These are phyloP conservation scores for Pythium rishiriense DNA, from an alignment of 352 stramenopile genomes.

Conservation along the genomic window DNA sequence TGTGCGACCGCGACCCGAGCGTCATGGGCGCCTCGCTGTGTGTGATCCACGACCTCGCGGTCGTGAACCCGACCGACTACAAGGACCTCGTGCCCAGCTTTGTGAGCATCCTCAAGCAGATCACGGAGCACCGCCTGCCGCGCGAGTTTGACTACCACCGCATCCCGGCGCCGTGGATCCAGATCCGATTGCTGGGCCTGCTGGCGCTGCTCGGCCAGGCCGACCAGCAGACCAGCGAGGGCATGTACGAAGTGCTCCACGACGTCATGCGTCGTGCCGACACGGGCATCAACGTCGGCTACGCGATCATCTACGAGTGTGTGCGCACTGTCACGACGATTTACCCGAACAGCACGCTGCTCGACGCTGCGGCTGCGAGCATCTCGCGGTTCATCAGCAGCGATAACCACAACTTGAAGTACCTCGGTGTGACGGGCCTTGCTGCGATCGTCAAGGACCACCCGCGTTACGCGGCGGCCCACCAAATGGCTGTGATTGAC, in stretches of 20 bases:
- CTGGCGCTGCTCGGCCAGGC: conserved; percentile 95
- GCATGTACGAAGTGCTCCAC: conserved; percentile 99
- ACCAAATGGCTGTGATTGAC: conserved; percentile 99
- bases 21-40: conserved; percentile 98
- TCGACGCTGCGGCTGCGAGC: conserved; percentile 92
- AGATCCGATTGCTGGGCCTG: conserved; percentile 98
- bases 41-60: conserved; percentile 92
- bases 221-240: conserved; percentile 93
- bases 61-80: conserved; percentile 90
- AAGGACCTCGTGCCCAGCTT: conserved; percentile 99
- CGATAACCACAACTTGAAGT: conserved; percentile 98
- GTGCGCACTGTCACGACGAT: conserved; percentile 98
- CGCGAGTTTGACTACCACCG: conserved; percentile 99
- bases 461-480: conserved; percentile 95
- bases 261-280: conserved; percentile 99
- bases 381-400: conserved; percentile 95
- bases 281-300: conserved; percentile 99
- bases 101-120: conserved; percentile 99
- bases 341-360: conserved; percentile 98
- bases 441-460: conserved; percentile 97
- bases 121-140: conserved; percentile 98
- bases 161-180: conserved; percentile 99
- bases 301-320: conserved; percentile 99
- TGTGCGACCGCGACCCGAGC: conserved; percentile 98
- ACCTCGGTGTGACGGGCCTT: conserved; percentile 98